Conservation (phyloP, 345 rosid species). For the Nasturtium officinale region DNA sequence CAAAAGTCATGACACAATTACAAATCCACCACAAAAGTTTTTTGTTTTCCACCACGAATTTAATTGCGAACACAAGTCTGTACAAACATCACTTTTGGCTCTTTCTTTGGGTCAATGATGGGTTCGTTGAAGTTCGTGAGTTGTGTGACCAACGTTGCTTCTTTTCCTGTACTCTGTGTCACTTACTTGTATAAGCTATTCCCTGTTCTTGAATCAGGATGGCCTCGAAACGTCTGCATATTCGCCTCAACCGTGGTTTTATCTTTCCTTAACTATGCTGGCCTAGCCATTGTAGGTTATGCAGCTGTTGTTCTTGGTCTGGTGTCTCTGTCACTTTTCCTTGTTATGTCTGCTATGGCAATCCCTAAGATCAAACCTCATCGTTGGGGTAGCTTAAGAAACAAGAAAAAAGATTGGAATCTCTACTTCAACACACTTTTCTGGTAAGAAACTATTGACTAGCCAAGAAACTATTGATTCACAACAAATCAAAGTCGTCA, state of each 20-base stretch:
- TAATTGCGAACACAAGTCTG: too few relatives aligned
- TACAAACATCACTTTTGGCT: constrained; percentile 52
- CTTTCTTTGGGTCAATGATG: constrained; percentile 74
- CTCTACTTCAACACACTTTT: constrained; percentile 86
- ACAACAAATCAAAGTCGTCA: constrained; percentile 1
- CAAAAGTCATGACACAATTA: background rate
- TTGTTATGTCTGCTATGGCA: constrained; percentile 65
- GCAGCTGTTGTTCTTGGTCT: constrained; percentile 67
- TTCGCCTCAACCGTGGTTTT: constrained; percentile 49
- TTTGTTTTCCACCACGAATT: too few relatives aligned
- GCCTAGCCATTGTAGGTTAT: constrained; percentile 74
- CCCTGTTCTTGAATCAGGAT: constrained; percentile 55
- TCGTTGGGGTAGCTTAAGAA: constrained; percentile 76
- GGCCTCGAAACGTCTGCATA: constrained; percentile 54
- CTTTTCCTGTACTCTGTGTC: constrained; percentile 74
- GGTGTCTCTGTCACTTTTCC: constrained; percentile 69
- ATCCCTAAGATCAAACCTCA: constrained; percentile 67
- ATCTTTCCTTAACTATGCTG: constrained; percentile 71
- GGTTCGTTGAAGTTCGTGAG: constrained; percentile 79
- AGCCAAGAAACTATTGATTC: background rate
- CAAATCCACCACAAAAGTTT: too few relatives aligned
- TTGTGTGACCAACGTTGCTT: constrained; percentile 81
- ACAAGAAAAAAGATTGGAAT: constrained; percentile 68
- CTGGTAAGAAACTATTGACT: too few relatives aligned
- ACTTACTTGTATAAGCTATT: constrained; percentile 60